Evolutionary conservation across 768 basidiomycete species (phyloP).

Genomic region (Imleria badia): DNA sequence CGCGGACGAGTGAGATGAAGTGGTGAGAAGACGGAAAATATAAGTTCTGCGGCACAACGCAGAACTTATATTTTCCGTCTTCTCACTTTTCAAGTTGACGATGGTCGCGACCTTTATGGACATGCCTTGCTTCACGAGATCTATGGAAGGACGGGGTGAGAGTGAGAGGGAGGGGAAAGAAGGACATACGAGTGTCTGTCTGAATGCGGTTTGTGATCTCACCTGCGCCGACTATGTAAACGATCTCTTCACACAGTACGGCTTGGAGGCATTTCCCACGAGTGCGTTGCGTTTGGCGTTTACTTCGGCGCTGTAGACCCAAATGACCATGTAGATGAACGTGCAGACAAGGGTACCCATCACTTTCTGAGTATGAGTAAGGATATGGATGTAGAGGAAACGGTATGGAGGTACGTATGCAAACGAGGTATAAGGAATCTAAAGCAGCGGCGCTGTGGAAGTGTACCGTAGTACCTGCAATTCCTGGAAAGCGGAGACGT

Average conservation of each 20-base stretch:
- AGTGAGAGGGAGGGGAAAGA: too few species aligned
- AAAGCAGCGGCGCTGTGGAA: slow-evolving; percentile 54
- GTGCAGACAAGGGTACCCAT: slow-evolving; percentile 74
- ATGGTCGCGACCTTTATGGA: too few species aligned
- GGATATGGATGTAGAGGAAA: background rate
- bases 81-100: too few species aligned
- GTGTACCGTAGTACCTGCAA: slow-evolving; percentile 29
- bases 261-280: slow-evolving; percentile 80
- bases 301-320: slow-evolving; percentile 75
- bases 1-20: too few species aligned
- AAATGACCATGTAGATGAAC: slow-evolving; percentile 66
- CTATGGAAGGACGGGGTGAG: too few species aligned
- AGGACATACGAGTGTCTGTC: slow-evolving; percentile 82
- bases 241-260: slow-evolving; percentile 81
- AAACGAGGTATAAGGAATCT: slow-evolving; percentile 63
- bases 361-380: slow-evolving; percentile 40
- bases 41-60: too few species aligned
- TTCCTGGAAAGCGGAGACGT: slow-evolving; percentile 31
- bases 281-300: slow-evolving; percentile 80
- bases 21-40: too few species aligned
- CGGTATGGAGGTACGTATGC: slow-evolving; percentile 58
- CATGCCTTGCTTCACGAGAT: too few species aligned
- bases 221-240: slow-evolving; percentile 89
- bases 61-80: too few species aligned
- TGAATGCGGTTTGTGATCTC: slow-evolving; percentile 94